Evolutionary conservation across 2,329 filamentous ascomycete genomes (phyloP), one percentile per base, ranked within the genome.

Genomic region (Beauveria medogensis): DNA sequence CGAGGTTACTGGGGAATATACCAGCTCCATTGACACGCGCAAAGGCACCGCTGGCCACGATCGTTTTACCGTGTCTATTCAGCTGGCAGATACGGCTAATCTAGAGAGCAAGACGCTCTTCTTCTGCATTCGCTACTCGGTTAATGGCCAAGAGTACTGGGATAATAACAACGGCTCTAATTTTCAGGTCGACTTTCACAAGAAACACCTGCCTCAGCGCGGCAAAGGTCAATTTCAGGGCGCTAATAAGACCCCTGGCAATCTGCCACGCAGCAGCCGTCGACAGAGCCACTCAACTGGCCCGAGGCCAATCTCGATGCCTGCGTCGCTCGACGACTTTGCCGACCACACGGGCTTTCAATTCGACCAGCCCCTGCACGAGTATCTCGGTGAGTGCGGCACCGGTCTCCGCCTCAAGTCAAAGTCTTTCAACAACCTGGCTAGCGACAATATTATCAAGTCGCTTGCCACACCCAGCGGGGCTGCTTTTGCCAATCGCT

Each of bases 21-120:
- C 87, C 71, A 84, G 90, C 64, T 90, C 94, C 74, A 83, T 93
- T 51, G 84, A 86, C 48, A 84, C 85, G 30, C 84, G 84, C 66
- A 84, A 88, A 47, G 78, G 78, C 3, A 77, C 83, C 24, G 81
- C 88, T 67, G 86, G 88, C 53, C 88, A 88, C 67, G 94, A 99
- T 72, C 85, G 91, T 44, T 99, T 99, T 77, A 90, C 87, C 70
- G 99, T 99, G 75, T 91, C 86, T 73, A 95, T 99, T 78, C 93
- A 92, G 78, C 76, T 99, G 62, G 88, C 92, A 22, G 94, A 99
- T 70, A 87, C 92, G 68, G 90, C 91, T 50, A 93, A 97, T 72
- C 81, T 99, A 51, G 92, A 97, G 73, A 85, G 86, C 65, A 97
- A 97, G 81, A 96, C 92, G 0, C 80, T 99, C 70, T 91, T 92